Base-by-base conservation (phyloP, 2,329 filamentous ascomycete species). In the Aspergillus melleus region DNA sequence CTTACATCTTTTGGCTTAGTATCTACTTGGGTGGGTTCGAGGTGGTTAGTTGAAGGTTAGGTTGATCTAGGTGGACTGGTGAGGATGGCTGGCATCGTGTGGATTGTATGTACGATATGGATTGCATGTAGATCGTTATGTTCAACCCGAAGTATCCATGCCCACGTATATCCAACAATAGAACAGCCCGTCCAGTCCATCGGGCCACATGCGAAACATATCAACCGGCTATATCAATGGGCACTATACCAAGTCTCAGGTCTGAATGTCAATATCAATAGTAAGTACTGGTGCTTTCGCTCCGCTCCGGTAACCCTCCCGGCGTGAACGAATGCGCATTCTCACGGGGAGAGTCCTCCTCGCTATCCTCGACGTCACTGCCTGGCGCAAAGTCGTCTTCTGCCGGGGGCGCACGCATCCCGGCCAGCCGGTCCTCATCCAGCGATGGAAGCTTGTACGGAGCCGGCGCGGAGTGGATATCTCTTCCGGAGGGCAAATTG, bases 401-500 rank as follows among this genome's bases (percentile, higher is more conserved):
- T 58, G 84, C 81, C 4, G 82, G 81, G 4, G 84, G 83, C 19
- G 82, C 85, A 58, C 85, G 79, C 83, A 88, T 84, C 12, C 78
- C 77, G 10, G 79, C 69, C 11, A 98, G 77, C 0, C 84, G 79
- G 29, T 88, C 84, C 11, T 83, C 80, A 49, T 90, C 89, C 11
- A 97, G 77, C 1, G 77, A 73, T 0, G 90, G 89, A 0, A 86
- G 84, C 6, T 83, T 80, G 67, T 88, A 97, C 0, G 86, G 81
- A 68, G 88, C 88, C 39, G 91, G 79, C 0, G 81, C 84, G 64
- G 73, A 64, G 59, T 96, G 90, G 55, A 96, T 92, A 69, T 97
- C 93, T 63, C 94, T 86, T 1, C 94, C 94, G 1, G 90, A 94
- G 0, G 95, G 94, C 79, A 98, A 90, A 61, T 86, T 88, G 6